Base-by-base conservation (phyloP, 805 yeast genomes). In the Wickerhamiella occidentalis region DNA sequence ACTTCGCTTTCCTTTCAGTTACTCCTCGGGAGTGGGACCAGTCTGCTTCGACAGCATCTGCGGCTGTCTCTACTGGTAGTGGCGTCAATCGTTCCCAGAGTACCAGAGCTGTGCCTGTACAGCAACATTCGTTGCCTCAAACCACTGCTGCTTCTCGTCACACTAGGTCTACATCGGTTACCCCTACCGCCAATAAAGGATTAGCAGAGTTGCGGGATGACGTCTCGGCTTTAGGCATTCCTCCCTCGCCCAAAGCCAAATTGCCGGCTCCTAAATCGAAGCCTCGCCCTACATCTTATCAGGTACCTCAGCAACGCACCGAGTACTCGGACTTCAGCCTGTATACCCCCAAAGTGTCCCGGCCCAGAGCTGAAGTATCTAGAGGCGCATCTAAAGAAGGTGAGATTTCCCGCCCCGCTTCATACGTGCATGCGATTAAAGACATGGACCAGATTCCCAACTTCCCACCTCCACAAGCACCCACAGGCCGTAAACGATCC, bases 11-110 rank as follows among this genome's bases (percentile, higher is more conserved):
- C 68, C 68, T 92, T 55, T 78, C 92, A 0, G 82, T 87, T 26
- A 76, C 90, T 17, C 95, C 95, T 38, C 73, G 76, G 2, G 96
- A 90, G 62, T 92, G 96, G 96, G 97, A 90, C 63, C 71, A 70
- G 41, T 28, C 38, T 13, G 28, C 41, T 9, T 15, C 30, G 21
- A 2, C 33, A 15, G 28, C 40, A 12, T 17, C 47, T 4, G 38
- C 47, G 6, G 54, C 55, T 18, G 55, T 53, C 45, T 36, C 37
- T 12, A 47, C 36, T 12, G 26, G 30, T 18, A 15, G 21, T 13
- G 26, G 22, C 18, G 47, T 51, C 4, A 5, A 42, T 22, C 40
- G 47, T 17, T 23, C 45, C 5, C 54, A 22, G 26, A 18, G 38
- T 30, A 30, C 40, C 25, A 18, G 45, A 12, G 46, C 40, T 2